Evolutionary conservation across 108 stramenopile genomes (phyloP).

Genomic region (Craspedostauros australis): DNA sequence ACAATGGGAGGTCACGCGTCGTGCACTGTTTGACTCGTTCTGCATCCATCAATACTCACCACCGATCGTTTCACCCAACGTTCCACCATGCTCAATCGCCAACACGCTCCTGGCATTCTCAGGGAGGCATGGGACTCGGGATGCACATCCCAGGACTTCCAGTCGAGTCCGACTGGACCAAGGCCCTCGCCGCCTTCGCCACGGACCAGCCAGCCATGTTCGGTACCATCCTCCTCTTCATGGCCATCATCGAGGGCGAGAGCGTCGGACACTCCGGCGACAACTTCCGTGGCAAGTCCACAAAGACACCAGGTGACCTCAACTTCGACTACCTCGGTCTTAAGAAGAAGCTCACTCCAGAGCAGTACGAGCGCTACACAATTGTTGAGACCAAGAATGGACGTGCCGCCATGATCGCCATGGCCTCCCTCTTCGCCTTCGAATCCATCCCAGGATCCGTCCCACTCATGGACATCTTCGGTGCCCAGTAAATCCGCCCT

Average conservation of each 20-base stretch:
- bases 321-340: conserved; percentile 81
- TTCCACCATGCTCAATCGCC: neutral
- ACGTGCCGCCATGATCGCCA: conserved; percentile 89
- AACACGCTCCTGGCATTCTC: too few species aligned
- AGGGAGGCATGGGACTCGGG: conserved; percentile 72
- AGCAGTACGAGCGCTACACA: conserved; percentile 68
- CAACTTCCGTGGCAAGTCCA: conserved; percentile 81
- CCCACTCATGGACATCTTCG: conserved; percentile 83
- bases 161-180: conserved; percentile 77
- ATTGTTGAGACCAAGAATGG: conserved; percentile 82
- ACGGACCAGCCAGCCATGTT: conserved; percentile 70
- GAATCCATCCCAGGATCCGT: conserved; percentile 83
- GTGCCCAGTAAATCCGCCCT: too few species aligned
- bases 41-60: too few species aligned
- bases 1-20: too few species aligned
- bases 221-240: conserved; percentile 65
- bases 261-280: conserved; percentile 84
- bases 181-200: conserved; percentile 74
- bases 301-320: conserved; percentile 81
- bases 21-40: too few species aligned
- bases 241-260: conserved; percentile 81
- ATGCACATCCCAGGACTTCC: conserved; percentile 84
- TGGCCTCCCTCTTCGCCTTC: conserved; percentile 82
- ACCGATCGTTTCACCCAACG: neutral
- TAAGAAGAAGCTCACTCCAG: conserved; percentile 50